These are phyloP conservation scores for Penstemon davidsonii DNA, from an alignment of 257 asterid species.

Conservation along the genomic window DNA sequence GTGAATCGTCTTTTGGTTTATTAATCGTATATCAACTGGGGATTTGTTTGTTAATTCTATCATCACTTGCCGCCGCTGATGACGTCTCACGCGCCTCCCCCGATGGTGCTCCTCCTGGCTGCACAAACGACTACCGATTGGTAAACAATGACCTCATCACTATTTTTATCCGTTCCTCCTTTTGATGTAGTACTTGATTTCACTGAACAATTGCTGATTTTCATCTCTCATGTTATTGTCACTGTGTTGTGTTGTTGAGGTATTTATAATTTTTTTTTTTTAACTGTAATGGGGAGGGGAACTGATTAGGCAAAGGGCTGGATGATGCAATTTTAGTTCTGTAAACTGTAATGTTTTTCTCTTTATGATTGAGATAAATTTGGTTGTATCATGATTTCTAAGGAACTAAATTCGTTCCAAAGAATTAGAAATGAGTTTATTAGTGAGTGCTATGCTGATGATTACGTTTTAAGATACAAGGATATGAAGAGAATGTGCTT, in stretches of 20 bases:
- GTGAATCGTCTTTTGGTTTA: conserved; percentile 12
- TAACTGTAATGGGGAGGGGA: no score
- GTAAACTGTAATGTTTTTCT: no score
- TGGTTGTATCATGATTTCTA: no score
- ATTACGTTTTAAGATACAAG: no score
- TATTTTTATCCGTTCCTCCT: neutral
- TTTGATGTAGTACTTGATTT: no score
- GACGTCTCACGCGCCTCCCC: conserved; percentile 20
- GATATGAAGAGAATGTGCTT: no score
- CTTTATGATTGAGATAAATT: no score
- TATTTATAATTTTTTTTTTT: neutral
- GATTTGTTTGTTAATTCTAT: conserved; percentile 34
- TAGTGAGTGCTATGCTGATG: no score
- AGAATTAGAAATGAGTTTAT: no score
- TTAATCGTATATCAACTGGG: conserved; percentile 29
- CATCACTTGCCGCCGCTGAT: conserved; percentile 36
- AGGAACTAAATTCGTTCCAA: no score
- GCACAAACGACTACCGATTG: conserved; percentile 54
- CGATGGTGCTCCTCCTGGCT: conserved; percentile 31
- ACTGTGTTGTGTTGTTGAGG: conserved; percentile 1
- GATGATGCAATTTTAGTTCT: neutral
- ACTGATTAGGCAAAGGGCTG: neutral
- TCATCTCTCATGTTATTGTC: neutral
- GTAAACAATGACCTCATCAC: conserved; percentile 31
- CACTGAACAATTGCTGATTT: no score